Base-by-base conservation (phyloP, 2,329 filamentous ascomycete genomes). In the Pezizomycotina sp. region DNA sequence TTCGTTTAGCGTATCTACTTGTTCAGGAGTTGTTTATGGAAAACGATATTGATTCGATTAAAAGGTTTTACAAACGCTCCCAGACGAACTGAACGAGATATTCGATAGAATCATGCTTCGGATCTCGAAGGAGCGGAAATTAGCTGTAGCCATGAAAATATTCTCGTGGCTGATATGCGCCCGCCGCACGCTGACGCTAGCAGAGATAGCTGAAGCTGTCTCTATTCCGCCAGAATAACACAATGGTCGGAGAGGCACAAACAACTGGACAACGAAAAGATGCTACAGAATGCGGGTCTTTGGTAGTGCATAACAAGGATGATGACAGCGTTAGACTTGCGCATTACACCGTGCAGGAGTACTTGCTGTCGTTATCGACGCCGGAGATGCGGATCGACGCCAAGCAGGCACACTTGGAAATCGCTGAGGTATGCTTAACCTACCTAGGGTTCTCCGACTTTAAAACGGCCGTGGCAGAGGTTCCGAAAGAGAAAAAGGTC, bases 281-380 rank as follows among this genome's bases (percentile, higher is more conserved):
- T 19, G 5, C 38, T 24, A 10, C 26, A 6, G 3, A 15, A 27
- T 27, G 16, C 14, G 24, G 5, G 18, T 28, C 28, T 13, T 13
- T 36, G 10, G 33, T 14, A 16, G 12, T 36, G 5, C 19, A 28
- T 15, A 28, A 29, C 26, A 20, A 36, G 12, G 16, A 27, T 28
- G 23, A 34, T 24, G 28, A 38, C 5, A 38, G 23, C 1, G 27
- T 44, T 27, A 27, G 32, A 20, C 44, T 46, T 15, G 34, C 38
- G 6, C 43, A 46, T 19, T 46, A 35, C 22, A 32, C 41, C 3
- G 41, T 42, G 2, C 20, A 27, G 6, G 43, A 46, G 19, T 42
- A 41, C n/a, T 31, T 38, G 25, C n/a, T 27, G 8, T 14, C 6
- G 6, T 12, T 28, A 21, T 20, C 24, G 12, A 36, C 16, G 24